Evolutionary conservation across 2,329 filamentous ascomycete species (phyloP).

Genomic region (Ophiostoma pallidulum): DNA sequence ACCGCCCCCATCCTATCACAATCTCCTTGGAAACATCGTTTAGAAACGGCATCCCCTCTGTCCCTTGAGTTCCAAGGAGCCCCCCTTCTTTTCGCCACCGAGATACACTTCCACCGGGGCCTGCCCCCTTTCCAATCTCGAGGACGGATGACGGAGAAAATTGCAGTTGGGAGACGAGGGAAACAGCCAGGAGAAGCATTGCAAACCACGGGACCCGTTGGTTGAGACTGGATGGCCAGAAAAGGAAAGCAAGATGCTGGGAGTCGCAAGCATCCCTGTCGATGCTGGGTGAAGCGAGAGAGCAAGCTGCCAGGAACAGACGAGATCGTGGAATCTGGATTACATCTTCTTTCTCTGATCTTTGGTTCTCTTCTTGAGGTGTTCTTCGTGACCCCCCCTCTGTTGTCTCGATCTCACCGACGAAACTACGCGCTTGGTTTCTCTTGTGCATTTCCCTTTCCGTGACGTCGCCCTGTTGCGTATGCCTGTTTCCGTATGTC

Average conservation of each 20-base stretch:
- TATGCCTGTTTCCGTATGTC: background rate
- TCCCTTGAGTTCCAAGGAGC: slow-evolving; percentile 10
- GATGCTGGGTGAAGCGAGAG: no score
- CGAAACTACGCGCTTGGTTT: no score
- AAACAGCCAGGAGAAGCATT: slow-evolving; percentile 16
- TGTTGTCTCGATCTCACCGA: no score
- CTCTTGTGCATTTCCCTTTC: background rate
- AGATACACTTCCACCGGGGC: no score
- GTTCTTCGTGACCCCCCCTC: no score
- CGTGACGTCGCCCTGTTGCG: background rate
- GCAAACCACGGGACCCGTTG: background rate
- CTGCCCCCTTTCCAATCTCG: no score
- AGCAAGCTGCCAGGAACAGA: background rate
- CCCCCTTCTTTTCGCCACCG: no score
- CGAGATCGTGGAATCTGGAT: no score
- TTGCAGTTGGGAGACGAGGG: no score
- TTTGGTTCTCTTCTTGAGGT: background rate
- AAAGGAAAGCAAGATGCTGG: no score
- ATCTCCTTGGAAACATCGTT: slow-evolving; percentile 3
- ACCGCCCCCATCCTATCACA: background rate
- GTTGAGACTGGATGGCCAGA: no score
- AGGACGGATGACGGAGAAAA: background rate
- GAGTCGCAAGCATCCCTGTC: no score
- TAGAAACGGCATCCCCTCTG: slow-evolving; percentile 9
- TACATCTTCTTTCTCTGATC: background rate